A percentile compares a stretch with the other conserved stretches of the same genome.
Conservation (phyloP, 768 basidiomycete genomes). For the Suillus hirtellus region DNA sequence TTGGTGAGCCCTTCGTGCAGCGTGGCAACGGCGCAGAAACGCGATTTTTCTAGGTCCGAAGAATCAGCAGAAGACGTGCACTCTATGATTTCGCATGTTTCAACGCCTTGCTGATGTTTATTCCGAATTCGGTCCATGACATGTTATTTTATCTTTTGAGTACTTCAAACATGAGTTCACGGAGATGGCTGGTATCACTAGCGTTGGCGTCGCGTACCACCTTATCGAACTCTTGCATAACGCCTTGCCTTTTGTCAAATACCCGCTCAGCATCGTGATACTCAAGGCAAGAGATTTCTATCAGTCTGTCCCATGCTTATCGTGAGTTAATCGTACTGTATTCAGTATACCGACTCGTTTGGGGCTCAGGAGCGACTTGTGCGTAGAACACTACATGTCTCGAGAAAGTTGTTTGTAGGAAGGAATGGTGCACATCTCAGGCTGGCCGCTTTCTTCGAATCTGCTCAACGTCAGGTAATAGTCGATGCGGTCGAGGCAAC, state of each 20-base stretch:
- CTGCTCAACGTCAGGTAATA: slow-evolving; percentile 34
- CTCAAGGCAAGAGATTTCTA: slow-evolving; percentile 88
- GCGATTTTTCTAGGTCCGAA: too few relatives aligned
- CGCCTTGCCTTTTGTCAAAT: slow-evolving; percentile 1
- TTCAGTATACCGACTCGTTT: neutral
- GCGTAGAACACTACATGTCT: neutral
- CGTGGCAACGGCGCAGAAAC: too few relatives aligned
- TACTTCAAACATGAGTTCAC: too few relatives aligned
- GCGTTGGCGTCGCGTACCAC: too few relatives aligned
- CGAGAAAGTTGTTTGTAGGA: slow-evolving; percentile 39
- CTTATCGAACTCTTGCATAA: slow-evolving; percentile 41
- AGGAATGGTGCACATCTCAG: slow-evolving; percentile 80
- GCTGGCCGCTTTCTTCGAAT: slow-evolving; percentile 47
- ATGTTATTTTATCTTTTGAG: too few relatives aligned
- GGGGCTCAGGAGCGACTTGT: slow-evolving; percentile 81
- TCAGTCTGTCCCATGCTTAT: slow-evolving; percentile 40
- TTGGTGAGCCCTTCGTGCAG: too few relatives aligned
- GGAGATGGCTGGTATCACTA: too few relatives aligned
- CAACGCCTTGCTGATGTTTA: too few relatives aligned
- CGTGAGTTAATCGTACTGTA: neutral
- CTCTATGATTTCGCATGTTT: too few relatives aligned
- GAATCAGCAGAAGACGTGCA: too few relatives aligned
- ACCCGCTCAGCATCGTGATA: slow-evolving; percentile 55
- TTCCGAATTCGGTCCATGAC: too few relatives aligned
- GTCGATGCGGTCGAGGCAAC: slow-evolving; percentile 59